Percentiles rank a stretch among this genome's conserved stretches.
Evolutionary conservation across 2,329 filamentous ascomycete genomes (phyloP).

Genomic region (Blastomyces gilchristii): DNA sequence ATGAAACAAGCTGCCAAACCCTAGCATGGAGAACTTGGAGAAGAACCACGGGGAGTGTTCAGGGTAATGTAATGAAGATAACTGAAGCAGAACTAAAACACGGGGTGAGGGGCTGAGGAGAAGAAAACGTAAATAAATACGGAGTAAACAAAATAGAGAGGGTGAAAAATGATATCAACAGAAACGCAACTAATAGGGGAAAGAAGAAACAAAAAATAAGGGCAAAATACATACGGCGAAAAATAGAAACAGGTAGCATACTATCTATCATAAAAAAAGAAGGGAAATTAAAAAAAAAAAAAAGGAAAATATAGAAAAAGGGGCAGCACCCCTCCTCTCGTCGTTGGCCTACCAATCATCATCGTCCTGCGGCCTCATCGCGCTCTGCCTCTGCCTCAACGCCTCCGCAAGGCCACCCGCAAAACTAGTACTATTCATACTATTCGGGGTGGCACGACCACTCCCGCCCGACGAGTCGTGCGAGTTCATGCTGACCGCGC

Average conservation of each 20-base stretch:
- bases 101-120: too few relatives aligned
- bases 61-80: too few relatives aligned
- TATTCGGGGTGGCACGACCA: constrained; percentile 58
- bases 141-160: background rate
- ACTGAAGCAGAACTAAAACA: background rate
- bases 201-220: background rate
- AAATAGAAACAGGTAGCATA: background rate
- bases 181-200: background rate
- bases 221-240: background rate
- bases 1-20: too few relatives aligned
- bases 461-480: constrained; percentile 50
- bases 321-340: background rate
- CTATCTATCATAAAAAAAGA: background rate
- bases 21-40: background rate
- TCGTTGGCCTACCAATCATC: constrained; percentile 38
- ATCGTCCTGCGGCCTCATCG: constrained; percentile 59
- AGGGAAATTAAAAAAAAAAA: background rate
- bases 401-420: constrained; percentile 68
- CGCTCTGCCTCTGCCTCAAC: constrained; percentile 63
- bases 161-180: background rate
- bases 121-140: too few relatives aligned
- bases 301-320: background rate
- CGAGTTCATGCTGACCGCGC: constrained; percentile 38
- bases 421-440: constrained; percentile 48
- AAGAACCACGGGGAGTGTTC: background rate